Conservation (phyloP, 169 alveolate species). For the Blepharisma undulans region DNA sequence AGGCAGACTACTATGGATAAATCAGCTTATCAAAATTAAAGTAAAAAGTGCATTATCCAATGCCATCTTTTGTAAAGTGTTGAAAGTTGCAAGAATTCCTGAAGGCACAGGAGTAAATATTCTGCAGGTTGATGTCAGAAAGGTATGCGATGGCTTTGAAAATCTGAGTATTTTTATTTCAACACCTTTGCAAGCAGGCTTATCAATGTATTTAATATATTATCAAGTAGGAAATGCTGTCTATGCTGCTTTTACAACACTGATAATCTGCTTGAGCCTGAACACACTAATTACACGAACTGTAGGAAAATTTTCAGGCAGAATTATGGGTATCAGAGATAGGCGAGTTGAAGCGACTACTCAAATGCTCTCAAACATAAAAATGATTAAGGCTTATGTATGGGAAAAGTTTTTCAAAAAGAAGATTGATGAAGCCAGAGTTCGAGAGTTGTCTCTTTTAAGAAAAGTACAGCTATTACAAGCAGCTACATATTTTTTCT, state of each 20-base stretch:
- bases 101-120: background rate
- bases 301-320: background rate
- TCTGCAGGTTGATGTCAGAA: background rate
- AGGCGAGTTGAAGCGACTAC: conserved; percentile 68
- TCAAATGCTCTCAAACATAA: conserved; percentile 73
- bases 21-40: background rate
- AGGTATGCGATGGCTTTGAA: background rate
- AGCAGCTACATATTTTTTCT: background rate
- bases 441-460: conserved; percentile 57
- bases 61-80: background rate
- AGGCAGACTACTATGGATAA: background rate
- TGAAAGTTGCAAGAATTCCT: background rate
- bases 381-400: conserved; percentile 82
- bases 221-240: background rate
- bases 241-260: background rate
- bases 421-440: conserved; percentile 67
- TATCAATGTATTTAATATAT: background rate
- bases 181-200: background rate
- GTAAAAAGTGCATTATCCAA: background rate
- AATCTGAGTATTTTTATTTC: too few relatives aligned
- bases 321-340: background rate
- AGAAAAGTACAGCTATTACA: background rate
- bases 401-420: conserved; percentile 84
- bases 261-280: background rate
- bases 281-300: background rate